Evolutionary conservation across 2,329 filamentous ascomycete genomes (phyloP).

Genomic region (Talaromyces sp.): DNA sequence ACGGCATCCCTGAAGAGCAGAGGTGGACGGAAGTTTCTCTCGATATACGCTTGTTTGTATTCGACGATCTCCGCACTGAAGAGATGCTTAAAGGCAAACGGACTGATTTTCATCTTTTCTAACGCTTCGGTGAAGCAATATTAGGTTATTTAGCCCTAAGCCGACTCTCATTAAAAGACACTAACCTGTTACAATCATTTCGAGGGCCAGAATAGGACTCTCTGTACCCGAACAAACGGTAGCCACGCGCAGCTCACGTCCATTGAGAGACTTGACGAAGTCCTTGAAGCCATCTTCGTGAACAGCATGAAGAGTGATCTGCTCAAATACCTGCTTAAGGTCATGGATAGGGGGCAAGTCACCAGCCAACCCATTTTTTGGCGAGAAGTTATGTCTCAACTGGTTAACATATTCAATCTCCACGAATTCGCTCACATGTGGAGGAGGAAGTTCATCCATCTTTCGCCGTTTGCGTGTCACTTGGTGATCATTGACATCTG

Average conservation of each 20-base stretch:
- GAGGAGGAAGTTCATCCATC: too few relatives aligned
- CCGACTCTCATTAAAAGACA: neutral
- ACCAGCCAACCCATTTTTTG: constrained; percentile 27
- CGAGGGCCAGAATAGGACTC: constrained; percentile 63
- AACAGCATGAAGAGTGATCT: constrained; percentile 44
- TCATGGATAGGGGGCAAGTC: constrained; percentile 46
- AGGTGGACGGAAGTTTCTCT: constrained; percentile 53
- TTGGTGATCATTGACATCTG: neutral
- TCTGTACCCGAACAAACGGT: constrained; percentile 80
- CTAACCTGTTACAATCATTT: constrained; percentile 52
- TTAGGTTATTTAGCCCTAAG: neutral
- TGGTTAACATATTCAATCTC: constrained; percentile 18
- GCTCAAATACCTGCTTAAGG: constrained; percentile 49
- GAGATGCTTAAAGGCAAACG: constrained; percentile 51
- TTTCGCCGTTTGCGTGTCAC: constrained; percentile 5
- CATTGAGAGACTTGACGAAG: constrained; percentile 34
- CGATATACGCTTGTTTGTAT: constrained; percentile 63
- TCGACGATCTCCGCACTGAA: constrained; percentile 63
- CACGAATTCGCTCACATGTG: neutral
- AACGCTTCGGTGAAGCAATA: constrained; percentile 27
- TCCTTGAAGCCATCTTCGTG: constrained; percentile 30
- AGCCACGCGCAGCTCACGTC: constrained; percentile 52
- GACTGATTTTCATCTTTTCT: constrained; percentile 28
- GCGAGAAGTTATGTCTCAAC: constrained; percentile 10
- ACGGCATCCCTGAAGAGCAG: constrained; percentile 58